A percentile compares a stretch with the other conserved stretches of the same genome.
Evolutionary conservation across 179 eudicot species (phyloP).

Genomic region (Amaranthus tricolor): DNA sequence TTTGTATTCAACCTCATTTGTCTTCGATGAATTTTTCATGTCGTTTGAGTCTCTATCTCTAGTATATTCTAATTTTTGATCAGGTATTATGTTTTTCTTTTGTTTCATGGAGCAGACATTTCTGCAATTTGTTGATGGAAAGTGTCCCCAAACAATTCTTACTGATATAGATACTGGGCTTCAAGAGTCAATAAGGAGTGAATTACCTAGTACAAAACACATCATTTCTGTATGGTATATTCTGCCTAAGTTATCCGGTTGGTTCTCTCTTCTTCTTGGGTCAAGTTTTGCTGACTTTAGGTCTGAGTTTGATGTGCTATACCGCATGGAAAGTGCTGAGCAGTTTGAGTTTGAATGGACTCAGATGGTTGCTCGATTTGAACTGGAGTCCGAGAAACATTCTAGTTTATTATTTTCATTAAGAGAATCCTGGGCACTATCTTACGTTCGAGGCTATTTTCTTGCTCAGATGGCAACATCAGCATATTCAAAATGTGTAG

Average conservation of each 20-base stretch:
- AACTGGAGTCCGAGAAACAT: constrained; percentile 61
- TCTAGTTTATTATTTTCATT: constrained; percentile 41
- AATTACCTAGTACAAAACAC: constrained; percentile 56
- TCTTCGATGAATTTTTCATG: background rate
- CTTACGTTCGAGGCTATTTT: constrained; percentile 50
- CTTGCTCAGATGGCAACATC: constrained; percentile 47
- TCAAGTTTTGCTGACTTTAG: constrained; percentile 45
- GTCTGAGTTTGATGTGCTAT: constrained; percentile 51
- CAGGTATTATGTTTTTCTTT: background rate
- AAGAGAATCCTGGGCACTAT: constrained; percentile 49
- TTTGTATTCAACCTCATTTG: background rate
- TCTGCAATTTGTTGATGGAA: constrained; percentile 47
- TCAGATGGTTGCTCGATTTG: constrained; percentile 50
- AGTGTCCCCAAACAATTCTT: constrained; percentile 51
- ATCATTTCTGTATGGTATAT: constrained; percentile 45
- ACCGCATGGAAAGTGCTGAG: constrained; percentile 44
- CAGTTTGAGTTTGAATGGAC: constrained; percentile 66
- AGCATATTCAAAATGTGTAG: constrained; percentile 40
- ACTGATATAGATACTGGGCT: constrained; percentile 58
- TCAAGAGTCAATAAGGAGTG: constrained; percentile 53
- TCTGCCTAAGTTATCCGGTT: constrained; percentile 52
- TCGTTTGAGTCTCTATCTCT: background rate
- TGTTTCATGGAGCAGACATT: constrained; percentile 36
- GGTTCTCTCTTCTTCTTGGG: constrained; percentile 63
- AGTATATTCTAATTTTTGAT: background rate